Percentiles rank a stretch among this genome's conserved stretches.
These are phyloP conservation scores for Beauveria asiatica DNA, from an alignment of 2,329 filamentous ascomycete species.

Conservation along the genomic window DNA sequence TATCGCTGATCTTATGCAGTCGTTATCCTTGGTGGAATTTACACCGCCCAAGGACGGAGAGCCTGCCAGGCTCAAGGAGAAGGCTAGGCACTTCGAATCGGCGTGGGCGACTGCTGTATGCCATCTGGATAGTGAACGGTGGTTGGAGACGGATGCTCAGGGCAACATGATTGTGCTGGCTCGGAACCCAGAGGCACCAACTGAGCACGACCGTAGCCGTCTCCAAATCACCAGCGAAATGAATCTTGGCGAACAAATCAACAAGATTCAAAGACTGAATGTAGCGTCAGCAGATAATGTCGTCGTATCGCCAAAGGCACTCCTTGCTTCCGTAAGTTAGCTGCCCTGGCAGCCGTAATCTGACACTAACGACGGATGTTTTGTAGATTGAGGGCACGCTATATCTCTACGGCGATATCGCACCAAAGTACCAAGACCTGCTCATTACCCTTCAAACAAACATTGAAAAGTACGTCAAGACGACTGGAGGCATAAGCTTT, in stretches of 20 bases:
- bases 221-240: slow-evolving; percentile 74
- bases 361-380: slow-evolving; percentile 15
- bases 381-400: slow-evolving; percentile 77
- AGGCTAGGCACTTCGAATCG: slow-evolving; percentile 72
- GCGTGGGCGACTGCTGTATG: slow-evolving; percentile 75
- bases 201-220: slow-evolving; percentile 60
- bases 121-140: slow-evolving; percentile 62
- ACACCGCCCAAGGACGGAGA: slow-evolving; percentile 46
- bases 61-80: slow-evolving; percentile 59
- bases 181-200: slow-evolving; percentile 63
- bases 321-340: slow-evolving; percentile 73
- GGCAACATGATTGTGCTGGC: slow-evolving; percentile 80
- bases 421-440: slow-evolving; percentile 63
- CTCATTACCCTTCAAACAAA: slow-evolving; percentile 72
- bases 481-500: slow-evolving; percentile 68
- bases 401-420: slow-evolving; percentile 79
- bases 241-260: slow-evolving; percentile 86
- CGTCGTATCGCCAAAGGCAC: slow-evolving; percentile 70
- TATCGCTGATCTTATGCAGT: slow-evolving; percentile 91
- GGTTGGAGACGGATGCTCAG: slow-evolving; percentile 76
- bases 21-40: slow-evolving; percentile 70
- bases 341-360: neutral
- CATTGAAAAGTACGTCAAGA: slow-evolving; percentile 57
- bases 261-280: slow-evolving; percentile 69
- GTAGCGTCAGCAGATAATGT: slow-evolving; percentile 57